phyloP scores from a whole-genome alignment of 139 green algal genomes.

The Chlamydomonas sp. region DNA sequence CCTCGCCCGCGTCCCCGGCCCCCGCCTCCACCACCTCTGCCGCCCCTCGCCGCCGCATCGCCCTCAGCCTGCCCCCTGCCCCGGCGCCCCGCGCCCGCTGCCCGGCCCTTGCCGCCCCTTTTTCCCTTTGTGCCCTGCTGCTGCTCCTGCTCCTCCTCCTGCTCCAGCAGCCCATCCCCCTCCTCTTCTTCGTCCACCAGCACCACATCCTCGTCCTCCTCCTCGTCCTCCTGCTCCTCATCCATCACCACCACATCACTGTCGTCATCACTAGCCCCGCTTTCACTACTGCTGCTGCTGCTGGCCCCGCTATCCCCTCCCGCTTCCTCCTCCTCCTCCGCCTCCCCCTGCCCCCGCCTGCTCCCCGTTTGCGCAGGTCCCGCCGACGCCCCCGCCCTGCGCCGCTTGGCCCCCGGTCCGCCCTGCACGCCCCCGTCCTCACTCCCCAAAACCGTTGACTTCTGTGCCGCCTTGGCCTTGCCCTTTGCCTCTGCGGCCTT shows the following conservation, averaged over 20 bases:
- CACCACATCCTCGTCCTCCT: neutral
- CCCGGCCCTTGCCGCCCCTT: neutral
- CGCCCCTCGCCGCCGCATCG: neutral
- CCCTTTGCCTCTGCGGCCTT: no score
- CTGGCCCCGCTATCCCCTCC: neutral
- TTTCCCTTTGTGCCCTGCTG: neutral
- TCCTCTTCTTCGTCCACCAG: neutral
- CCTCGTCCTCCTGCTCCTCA: neutral
- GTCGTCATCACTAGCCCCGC: neutral
- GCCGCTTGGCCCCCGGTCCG: no score
- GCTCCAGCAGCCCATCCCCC: neutral
- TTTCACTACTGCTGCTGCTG: no score
- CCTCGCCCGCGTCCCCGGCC: neutral
- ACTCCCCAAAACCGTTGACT: no score
- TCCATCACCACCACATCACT: conserved; percentile 13
- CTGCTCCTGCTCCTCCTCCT: neutral
- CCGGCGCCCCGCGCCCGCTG: neutral
- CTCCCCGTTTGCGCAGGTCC: no score
- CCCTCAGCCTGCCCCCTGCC: neutral
- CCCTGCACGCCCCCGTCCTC: no score
- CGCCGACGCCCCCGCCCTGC: no score
- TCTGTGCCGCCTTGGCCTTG: no score
- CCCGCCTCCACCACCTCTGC: neutral
- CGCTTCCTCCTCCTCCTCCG: neutral
- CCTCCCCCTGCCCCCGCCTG: no score